Conservation (phyloP, 306 rosid species). For the Inga laurina region DNA sequence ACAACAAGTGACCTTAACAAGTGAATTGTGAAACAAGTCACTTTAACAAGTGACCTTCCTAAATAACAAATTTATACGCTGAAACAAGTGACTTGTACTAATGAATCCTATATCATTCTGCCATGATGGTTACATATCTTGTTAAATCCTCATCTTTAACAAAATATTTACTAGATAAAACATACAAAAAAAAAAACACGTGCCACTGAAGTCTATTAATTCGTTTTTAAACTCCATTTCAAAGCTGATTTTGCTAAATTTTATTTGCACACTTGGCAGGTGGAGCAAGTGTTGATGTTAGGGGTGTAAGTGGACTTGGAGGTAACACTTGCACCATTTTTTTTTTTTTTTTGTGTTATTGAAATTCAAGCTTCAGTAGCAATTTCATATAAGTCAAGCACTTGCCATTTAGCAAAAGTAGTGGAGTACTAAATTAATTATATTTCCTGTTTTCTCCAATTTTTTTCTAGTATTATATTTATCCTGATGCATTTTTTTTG, state of each 20-base stretch:
- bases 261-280: conserved; percentile 55
- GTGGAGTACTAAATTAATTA: background rate
- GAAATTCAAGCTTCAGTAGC: conserved; percentile 15
- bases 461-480: background rate
- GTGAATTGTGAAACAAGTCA: no score
- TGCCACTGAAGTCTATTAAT: background rate
- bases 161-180: background rate
- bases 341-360: background rate
- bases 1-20: no score
- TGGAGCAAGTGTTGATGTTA: conserved; percentile 50
- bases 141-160: conserved; percentile 12
- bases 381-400: conserved; percentile 3
- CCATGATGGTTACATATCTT: conserved; percentile 4
- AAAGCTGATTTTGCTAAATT: conserved; percentile 16
- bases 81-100: conserved; percentile 1
- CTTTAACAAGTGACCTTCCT: no score
- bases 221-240: conserved; percentile 15
- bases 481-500: background rate
- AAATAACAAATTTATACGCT: background rate
- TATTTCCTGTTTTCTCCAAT: conserved; percentile 9
- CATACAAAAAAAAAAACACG: background rate
- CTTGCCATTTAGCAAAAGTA: background rate
- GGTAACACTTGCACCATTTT: conserved; percentile 45
- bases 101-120: conserved; percentile 9
- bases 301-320: conserved; percentile 63